These are phyloP conservation scores for Ceratocystis albifundus DNA, from an alignment of 2,329 filamentous ascomycete genomes.

Conservation along the genomic window DNA sequence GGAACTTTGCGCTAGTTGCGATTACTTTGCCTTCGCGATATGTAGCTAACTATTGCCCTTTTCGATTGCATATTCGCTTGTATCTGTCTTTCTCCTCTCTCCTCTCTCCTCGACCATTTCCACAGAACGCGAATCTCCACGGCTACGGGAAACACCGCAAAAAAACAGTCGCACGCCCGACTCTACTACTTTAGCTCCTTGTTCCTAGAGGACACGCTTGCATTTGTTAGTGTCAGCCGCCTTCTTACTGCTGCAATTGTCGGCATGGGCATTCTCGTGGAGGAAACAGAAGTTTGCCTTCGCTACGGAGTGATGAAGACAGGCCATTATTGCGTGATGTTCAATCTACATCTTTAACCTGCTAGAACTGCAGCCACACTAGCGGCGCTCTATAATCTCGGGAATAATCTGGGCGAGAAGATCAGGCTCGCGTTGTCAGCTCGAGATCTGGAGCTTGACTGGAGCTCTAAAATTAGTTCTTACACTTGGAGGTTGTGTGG, in stretches of 20 bases:
- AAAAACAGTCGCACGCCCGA: slow-evolving; percentile 16
- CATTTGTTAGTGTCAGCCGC: slow-evolving; percentile 49
- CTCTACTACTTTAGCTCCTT: slow-evolving; percentile 31
- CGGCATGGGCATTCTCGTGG: slow-evolving; percentile 58
- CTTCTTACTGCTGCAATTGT: slow-evolving; percentile 56
- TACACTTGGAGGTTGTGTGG: too few relatives aligned
- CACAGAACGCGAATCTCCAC: not conserved
- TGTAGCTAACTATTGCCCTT: not conserved
- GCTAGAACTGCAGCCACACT: slow-evolving; percentile 53
- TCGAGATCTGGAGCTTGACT: too few relatives aligned
- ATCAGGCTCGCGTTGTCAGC: too few relatives aligned
- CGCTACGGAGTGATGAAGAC: slow-evolving; percentile 44
- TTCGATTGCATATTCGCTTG: not conserved
- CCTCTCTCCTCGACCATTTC: not conserved
- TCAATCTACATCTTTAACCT: slow-evolving; percentile 55
- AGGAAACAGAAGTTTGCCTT: slow-evolving; percentile 47
- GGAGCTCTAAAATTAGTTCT: too few relatives aligned
- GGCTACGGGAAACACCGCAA: not conserved
- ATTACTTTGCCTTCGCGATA: not conserved
- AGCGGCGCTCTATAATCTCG: slow-evolving; percentile 48
- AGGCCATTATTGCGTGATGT: slow-evolving; percentile 52
- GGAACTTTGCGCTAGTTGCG: not conserved
- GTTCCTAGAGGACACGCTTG: slow-evolving; percentile 14
- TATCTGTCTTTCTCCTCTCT: not conserved
- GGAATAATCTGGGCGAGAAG: slow-evolving; percentile 63